phyloP scores from a whole-genome alignment of 2,329 filamentous ascomycete species.

The Stagonosporopsis cucurbitacearum region DNA sequence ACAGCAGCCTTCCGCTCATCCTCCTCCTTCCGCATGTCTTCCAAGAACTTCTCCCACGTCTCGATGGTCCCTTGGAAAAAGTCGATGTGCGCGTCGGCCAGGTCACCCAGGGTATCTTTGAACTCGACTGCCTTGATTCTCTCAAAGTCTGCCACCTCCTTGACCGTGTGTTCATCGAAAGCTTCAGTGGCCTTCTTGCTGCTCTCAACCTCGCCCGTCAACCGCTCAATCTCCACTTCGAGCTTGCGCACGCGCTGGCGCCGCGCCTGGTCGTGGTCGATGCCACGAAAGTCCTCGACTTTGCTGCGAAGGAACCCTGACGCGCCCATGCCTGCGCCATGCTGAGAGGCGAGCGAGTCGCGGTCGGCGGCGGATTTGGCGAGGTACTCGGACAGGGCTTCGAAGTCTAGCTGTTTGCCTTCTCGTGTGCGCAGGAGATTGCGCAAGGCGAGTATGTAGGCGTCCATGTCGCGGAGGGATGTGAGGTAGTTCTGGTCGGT shows the following conservation, averaged over 20 bases:
- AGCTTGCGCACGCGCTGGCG: slow-evolving; percentile 87
- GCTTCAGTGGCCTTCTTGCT: slow-evolving; percentile 87
- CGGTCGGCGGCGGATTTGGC: slow-evolving; percentile 88
- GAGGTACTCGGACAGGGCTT: slow-evolving; percentile 93
- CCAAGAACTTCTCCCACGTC: slow-evolving; percentile 89
- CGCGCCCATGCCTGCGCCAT: slow-evolving; percentile 70
- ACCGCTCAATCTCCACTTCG: slow-evolving; percentile 88
- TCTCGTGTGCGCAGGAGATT: slow-evolving; percentile 89
- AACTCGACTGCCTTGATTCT: slow-evolving; percentile 95
- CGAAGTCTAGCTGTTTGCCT: slow-evolving; percentile 97
- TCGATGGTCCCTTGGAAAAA: slow-evolving; percentile 83
- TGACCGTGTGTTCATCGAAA: slow-evolving; percentile 95
- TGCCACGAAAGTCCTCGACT: slow-evolving; percentile 93
- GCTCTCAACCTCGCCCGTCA: slow-evolving; percentile 83
- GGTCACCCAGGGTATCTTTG: slow-evolving; percentile 79
- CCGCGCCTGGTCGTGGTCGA: slow-evolving; percentile 92
- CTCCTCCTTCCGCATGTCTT: slow-evolving; percentile 79
- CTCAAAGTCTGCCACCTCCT: slow-evolving; percentile 93
- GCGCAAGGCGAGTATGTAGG: slow-evolving; percentile 88
- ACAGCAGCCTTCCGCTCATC: slow-evolving; percentile 40
- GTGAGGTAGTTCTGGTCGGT: slow-evolving; percentile 97
- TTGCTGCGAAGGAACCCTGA: slow-evolving; percentile 91
- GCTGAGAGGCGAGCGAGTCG: slow-evolving; percentile 75
- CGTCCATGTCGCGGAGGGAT: slow-evolving; percentile 91
- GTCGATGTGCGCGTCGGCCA: slow-evolving; percentile 83